phyloP scores from a whole-genome alignment of 441 rosid genomes.

The Gossypium gossypioides region DNA sequence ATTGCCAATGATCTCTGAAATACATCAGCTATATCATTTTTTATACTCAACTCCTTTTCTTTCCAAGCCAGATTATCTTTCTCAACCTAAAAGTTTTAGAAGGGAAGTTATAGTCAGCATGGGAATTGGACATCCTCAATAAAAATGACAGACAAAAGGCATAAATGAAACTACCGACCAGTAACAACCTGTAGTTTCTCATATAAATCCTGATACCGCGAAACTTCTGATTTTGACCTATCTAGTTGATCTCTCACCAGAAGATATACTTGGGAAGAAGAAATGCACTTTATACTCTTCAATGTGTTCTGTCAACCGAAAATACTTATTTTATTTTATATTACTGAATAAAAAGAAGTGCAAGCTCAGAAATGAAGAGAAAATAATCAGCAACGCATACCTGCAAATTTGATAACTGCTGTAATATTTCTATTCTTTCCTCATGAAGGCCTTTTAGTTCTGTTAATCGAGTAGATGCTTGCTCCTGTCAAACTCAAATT shows the following conservation, averaged over 20 bases:
- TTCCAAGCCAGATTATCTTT: slow-evolving; percentile 77
- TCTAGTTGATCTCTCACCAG: slow-evolving; percentile 61
- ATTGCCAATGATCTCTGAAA: slow-evolving; percentile 60
- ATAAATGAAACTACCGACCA: slow-evolving; percentile 48
- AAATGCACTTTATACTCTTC: slow-evolving; percentile 62
- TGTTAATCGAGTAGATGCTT: slow-evolving; percentile 54
- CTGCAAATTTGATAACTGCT: slow-evolving; percentile 50
- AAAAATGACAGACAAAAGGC: slow-evolving; percentile 22
- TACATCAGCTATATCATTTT: slow-evolving; percentile 68
- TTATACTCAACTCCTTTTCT: slow-evolving; percentile 70
- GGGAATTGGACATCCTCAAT: slow-evolving; percentile 22
- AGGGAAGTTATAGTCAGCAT: slow-evolving; percentile 24
- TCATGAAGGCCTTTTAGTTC: slow-evolving; percentile 66
- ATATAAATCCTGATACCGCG: slow-evolving; percentile 53
- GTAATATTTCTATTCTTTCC: slow-evolving; percentile 59
- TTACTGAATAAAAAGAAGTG: slow-evolving; percentile 16
- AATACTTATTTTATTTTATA: slow-evolving; percentile 24
- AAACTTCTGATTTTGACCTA: slow-evolving; percentile 65
- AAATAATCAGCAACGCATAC: slow-evolving; percentile 25
- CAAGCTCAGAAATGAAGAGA: slow-evolving; percentile 17
- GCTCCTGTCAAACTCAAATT: slow-evolving; percentile 46
- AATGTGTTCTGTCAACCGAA: slow-evolving; percentile 53
- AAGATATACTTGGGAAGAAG: slow-evolving; percentile 60
- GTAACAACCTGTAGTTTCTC: slow-evolving; percentile 96
- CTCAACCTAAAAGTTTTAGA: slow-evolving; percentile 55